phyloP scores from a whole-genome alignment of 768 basidiomycete species.

The Trametes maxima region DNA sequence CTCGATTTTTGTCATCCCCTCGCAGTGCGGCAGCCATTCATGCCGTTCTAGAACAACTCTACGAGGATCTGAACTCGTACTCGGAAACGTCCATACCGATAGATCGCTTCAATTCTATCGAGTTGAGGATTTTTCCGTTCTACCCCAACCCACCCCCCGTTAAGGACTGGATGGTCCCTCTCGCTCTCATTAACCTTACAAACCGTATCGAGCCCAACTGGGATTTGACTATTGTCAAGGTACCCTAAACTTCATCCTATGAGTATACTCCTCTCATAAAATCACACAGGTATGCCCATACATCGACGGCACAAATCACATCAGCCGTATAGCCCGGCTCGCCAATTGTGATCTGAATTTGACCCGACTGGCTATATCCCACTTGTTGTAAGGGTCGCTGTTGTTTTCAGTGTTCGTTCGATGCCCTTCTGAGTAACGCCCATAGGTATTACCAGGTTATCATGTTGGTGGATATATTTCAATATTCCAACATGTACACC shows the following conservation, averaged over 20 bases:
- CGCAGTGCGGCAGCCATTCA: slow-evolving; percentile 67
- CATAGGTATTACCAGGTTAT: slow-evolving; percentile 92
- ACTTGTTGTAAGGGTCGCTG: slow-evolving; percentile 70
- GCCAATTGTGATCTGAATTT: slow-evolving; percentile 86
- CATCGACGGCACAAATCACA: slow-evolving; percentile 92
- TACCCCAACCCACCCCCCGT: slow-evolving; percentile 92
- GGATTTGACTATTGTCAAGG: slow-evolving; percentile 94
- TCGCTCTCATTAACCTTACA: slow-evolving; percentile 82
- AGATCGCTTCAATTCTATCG: slow-evolving; percentile 91
- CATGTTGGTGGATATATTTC: slow-evolving; percentile 97
- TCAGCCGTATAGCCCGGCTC: slow-evolving; percentile 86
- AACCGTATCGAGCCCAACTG: slow-evolving; percentile 88
- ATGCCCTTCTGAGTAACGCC: neutral
- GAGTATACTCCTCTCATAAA: neutral
- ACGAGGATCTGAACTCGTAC: slow-evolving; percentile 96
- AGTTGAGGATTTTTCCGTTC: slow-evolving; percentile 95
- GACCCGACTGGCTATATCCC: slow-evolving; percentile 85
- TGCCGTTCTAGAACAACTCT: slow-evolving; percentile 91
- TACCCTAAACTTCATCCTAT: slow-evolving; percentile 27
- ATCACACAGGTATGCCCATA: slow-evolving; percentile 62
- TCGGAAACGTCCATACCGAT: slow-evolving; percentile 93
- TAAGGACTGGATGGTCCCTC: slow-evolving; percentile 93
- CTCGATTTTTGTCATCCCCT: slow-evolving; percentile 79
- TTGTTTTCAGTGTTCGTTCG: neutral
- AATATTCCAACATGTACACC: slow-evolving; percentile 97